Evolutionary conservation across 805 yeast genomes (phyloP).

Genomic region (Candida corydali): DNA sequence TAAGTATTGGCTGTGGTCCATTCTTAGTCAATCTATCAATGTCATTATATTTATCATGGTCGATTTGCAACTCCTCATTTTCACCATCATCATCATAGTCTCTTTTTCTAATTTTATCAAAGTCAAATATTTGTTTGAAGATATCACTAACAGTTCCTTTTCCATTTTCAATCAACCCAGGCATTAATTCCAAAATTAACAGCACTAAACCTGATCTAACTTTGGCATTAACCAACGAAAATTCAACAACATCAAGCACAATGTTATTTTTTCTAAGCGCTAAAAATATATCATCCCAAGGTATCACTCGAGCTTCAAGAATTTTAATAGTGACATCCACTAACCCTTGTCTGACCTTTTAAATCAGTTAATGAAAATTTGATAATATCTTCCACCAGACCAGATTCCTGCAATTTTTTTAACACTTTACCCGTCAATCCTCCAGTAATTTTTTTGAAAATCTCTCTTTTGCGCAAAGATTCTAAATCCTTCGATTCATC

Average conservation of each 20-base stretch:
- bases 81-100: background rate
- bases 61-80: conserved; percentile 1
- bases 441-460: conserved; percentile 13
- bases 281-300: conserved; percentile 25
- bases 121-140: background rate
- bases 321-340: conserved; percentile 21
- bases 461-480: conserved; percentile 2
- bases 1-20: conserved; percentile 3
- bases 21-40: conserved; percentile 5
- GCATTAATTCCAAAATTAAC: conserved; percentile 20
- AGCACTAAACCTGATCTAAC: conserved; percentile 24
- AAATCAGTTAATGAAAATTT: conserved; percentile 26
- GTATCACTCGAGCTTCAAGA: conserved; percentile 25
- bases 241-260: conserved; percentile 23
- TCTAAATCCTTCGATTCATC: background rate
- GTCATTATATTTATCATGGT: conserved; percentile 3
- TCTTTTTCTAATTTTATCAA: background rate
- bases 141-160: conserved; percentile 8
- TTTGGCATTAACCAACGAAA: conserved; percentile 23
- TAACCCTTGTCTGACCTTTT: conserved; percentile 20
- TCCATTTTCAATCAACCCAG: conserved; percentile 15
- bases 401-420: conserved; percentile 23
- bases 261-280: conserved; percentile 29
- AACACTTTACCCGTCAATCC: conserved; percentile 20
- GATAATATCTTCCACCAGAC: conserved; percentile 24